These are phyloP conservation scores for Pleurotus platypus DNA, from an alignment of 768 basidiomycete species.

Conservation along the genomic window DNA sequence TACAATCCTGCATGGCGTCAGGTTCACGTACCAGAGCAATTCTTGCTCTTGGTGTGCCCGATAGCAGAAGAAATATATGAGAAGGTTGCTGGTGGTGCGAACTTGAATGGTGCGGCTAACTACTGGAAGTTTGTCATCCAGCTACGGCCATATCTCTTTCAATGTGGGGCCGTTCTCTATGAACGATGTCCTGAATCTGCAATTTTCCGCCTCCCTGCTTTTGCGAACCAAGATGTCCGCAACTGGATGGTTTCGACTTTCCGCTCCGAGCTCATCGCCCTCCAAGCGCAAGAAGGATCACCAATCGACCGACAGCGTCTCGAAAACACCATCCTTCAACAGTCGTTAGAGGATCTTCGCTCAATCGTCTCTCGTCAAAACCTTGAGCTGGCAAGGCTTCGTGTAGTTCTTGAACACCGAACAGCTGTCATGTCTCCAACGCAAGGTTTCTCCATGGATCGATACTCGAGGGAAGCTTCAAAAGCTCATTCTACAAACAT, in stretches of 20 bases:
- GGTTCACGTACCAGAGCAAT: conserved; percentile 13
- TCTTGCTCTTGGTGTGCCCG: conserved; percentile 10
- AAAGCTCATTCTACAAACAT: background rate
- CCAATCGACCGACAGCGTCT: conserved; percentile 16
- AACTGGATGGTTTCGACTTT: conserved; percentile 23
- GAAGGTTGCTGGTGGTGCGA: conserved; percentile 5
- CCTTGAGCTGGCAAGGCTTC: conserved; percentile 3
- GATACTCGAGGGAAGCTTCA: background rate
- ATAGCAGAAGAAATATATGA: conserved; percentile 12
- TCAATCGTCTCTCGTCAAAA: background rate
- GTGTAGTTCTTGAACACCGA: conserved; percentile 8
- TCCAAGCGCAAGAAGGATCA: conserved; percentile 16
- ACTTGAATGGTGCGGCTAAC: conserved; percentile 16
- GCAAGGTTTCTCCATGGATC: conserved; percentile 10
- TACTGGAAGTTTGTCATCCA: conserved; percentile 18
- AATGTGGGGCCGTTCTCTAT: conserved; percentile 24
- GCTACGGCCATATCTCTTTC: conserved; percentile 18
- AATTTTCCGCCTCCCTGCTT: conserved; percentile 23
- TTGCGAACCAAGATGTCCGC: conserved; percentile 17
- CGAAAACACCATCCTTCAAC: conserved; percentile 16
- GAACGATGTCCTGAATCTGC: conserved; percentile 19
- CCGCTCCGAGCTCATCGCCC: conserved; percentile 15
- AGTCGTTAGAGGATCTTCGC: conserved; percentile 16
- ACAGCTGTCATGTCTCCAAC: conserved; percentile 16
- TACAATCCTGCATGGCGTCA: conserved; percentile 14